phyloP scores from a whole-genome alignment of 441 rosid genomes.

The Arabidopsis hybrid region DNA sequence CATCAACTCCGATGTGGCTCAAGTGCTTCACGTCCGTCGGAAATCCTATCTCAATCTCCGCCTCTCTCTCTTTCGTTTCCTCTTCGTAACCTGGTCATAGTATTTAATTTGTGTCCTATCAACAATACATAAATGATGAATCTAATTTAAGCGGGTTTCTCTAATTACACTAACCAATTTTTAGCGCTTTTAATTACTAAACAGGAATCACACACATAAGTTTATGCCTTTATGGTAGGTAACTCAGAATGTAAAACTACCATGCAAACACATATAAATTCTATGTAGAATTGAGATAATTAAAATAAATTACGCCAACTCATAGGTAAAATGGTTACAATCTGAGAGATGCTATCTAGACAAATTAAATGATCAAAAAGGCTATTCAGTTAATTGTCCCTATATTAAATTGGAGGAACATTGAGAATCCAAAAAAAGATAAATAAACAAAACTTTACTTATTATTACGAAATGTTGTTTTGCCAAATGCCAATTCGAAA shows the following conservation, averaged over 20 bases:
- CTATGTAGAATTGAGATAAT: not conserved
- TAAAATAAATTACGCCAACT: not conserved
- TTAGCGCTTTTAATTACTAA: too few species aligned
- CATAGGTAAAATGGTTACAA: not conserved
- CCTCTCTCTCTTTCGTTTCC: conserved; percentile 53
- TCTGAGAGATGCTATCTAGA: not conserved
- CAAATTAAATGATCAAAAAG: not conserved
- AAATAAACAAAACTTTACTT: not conserved
- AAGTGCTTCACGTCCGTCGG: conserved; percentile 86
- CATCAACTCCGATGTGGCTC: conserved; percentile 73
- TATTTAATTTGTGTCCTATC: too few species aligned
- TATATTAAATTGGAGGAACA: not conserved
- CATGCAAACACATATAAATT: not conserved
- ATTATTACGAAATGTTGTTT: not conserved
- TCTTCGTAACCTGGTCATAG: conserved; percentile 46
- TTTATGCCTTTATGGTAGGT: not conserved
- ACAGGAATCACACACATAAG: not conserved
- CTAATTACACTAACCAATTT: too few species aligned
- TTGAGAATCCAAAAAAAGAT: not conserved
- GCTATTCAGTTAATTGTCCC: not conserved
- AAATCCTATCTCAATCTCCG: conserved; percentile 66
- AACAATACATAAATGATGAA: not conserved
- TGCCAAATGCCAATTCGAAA: not conserved
- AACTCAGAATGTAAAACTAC: not conserved
- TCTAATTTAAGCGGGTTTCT: too few species aligned